Conservation (phyloP, 805 yeast genomes). For the Wickerhamomyces silvicola region DNA sequence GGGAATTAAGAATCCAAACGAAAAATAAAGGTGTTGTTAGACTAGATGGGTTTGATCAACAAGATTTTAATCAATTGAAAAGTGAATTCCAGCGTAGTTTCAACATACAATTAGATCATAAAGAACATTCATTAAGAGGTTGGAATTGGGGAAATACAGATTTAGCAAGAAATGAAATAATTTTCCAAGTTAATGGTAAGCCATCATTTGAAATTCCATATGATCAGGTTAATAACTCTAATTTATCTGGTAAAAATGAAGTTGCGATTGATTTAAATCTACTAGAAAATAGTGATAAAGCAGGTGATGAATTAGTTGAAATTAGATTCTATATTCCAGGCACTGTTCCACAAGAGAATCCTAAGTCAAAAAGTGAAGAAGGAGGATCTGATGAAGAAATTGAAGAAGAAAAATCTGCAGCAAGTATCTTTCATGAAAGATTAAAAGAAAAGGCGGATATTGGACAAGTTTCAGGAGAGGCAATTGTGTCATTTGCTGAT, state of each 20-base stretch:
- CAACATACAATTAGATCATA: constrained; percentile 64
- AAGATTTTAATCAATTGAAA: constrained; percentile 75
- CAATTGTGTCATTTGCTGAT: constrained; percentile 88
- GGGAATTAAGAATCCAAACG: constrained; percentile 83
- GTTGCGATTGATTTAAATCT: constrained; percentile 83
- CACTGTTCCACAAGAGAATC: constrained; percentile 37
- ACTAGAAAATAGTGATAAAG: constrained; percentile 48
- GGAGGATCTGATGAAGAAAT: constrained; percentile 29
- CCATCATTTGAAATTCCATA: constrained; percentile 93
- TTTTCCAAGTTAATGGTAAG: constrained; percentile 77
- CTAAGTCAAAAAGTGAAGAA: constrained; percentile 3
- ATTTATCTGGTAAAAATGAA: constrained; percentile 86
- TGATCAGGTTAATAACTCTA: constrained; percentile 70
- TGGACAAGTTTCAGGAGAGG: constrained; percentile 91
- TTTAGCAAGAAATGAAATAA: constrained; percentile 84
- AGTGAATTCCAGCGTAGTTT: constrained; percentile 78
- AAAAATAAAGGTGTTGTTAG: constrained; percentile 79
- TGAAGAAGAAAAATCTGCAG: constrained; percentile 51
- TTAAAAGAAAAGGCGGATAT: constrained; percentile 89
- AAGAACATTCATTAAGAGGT: constrained; percentile 91
- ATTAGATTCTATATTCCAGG: constrained; percentile 93
- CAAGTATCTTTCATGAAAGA: constrained; percentile 82
- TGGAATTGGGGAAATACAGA: constrained; percentile 99
- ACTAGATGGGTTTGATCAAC: constrained; percentile 87
- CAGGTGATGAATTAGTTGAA: constrained; percentile 96